Conservation (phyloP, 768 basidiomycete genomes). For the Mycena galericulata region DNA sequence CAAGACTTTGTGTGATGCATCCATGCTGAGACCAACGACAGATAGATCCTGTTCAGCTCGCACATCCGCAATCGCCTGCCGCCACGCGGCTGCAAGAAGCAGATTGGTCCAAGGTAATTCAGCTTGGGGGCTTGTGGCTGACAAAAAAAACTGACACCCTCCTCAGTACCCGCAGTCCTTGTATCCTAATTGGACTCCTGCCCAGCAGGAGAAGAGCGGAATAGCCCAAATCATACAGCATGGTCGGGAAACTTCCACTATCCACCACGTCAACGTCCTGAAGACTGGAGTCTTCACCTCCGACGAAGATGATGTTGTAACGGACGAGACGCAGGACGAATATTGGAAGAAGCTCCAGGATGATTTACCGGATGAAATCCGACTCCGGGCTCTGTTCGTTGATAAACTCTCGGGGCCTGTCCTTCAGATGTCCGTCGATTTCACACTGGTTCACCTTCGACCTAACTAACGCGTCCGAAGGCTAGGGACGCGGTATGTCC, state of each 20-base stretch:
- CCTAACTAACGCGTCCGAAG: neutral
- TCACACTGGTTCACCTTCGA: neutral
- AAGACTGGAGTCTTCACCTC: constrained; percentile 48
- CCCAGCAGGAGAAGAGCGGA: constrained; percentile 55
- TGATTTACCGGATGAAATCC: constrained; percentile 47
- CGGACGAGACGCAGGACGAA: constrained; percentile 36
- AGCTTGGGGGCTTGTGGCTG: too few relatives aligned
- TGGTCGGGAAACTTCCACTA: constrained; percentile 39
- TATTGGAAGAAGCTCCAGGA: constrained; percentile 50
- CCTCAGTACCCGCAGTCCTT: constrained; percentile 62
- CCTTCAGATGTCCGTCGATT: constrained; percentile 52
- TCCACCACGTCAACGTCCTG: constrained; percentile 55
- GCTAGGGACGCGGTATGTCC: constrained; percentile 59
- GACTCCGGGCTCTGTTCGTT: constrained; percentile 63
- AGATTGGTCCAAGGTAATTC: constrained; percentile 28
- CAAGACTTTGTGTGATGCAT: neutral
- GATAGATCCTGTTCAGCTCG: constrained; percentile 37
- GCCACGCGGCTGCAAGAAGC: neutral
- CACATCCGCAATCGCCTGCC: constrained; percentile 6
- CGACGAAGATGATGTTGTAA: constrained; percentile 37
- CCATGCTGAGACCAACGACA: constrained; percentile 12
- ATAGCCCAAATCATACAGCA: constrained; percentile 46
- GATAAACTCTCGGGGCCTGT: constrained; percentile 63
- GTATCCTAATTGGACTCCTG: constrained; percentile 67
- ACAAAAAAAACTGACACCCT: constrained; percentile 27